A percentile compares a stretch with the other conserved stretches of the same genome.
These are phyloP conservation scores for Cucurbita ficifolia DNA, from an alignment of 306 rosid species.

Conservation along the genomic window DNA sequence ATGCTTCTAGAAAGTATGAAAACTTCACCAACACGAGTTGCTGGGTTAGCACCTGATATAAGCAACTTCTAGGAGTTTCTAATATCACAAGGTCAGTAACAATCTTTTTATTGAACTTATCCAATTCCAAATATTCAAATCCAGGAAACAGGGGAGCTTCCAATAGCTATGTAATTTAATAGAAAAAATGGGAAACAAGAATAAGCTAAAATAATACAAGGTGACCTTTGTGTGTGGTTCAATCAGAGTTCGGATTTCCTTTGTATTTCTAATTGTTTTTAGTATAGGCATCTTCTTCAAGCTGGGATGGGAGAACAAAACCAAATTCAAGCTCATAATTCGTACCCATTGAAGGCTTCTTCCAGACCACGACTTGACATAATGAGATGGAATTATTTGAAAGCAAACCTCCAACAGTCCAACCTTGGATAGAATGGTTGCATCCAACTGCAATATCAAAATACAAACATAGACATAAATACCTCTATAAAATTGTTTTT, in stretches of 20 bases:
- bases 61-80: not conserved
- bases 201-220: not conserved
- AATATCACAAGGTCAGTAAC: not conserved
- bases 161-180: not conserved
- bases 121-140: not conserved
- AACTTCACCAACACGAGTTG: not conserved
- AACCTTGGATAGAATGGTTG: not conserved
- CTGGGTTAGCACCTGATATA: not conserved
- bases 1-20: not conserved
- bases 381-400: not conserved
- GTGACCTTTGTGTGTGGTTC: not conserved
- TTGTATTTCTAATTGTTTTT: not conserved
- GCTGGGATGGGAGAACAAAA: not conserved
- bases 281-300: not conserved
- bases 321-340: not conserved
- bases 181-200: not conserved
- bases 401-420: not conserved
- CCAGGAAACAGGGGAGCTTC: not conserved
- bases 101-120: not conserved
- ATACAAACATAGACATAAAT: not conserved
- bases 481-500: not conserved
- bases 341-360: not conserved
- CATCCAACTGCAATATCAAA: not conserved
- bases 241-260: not conserved
- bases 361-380: not conserved